Base-by-base conservation (phyloP, 2,329 filamentous ascomycete species). In the Beauveria caledonica region DNA sequence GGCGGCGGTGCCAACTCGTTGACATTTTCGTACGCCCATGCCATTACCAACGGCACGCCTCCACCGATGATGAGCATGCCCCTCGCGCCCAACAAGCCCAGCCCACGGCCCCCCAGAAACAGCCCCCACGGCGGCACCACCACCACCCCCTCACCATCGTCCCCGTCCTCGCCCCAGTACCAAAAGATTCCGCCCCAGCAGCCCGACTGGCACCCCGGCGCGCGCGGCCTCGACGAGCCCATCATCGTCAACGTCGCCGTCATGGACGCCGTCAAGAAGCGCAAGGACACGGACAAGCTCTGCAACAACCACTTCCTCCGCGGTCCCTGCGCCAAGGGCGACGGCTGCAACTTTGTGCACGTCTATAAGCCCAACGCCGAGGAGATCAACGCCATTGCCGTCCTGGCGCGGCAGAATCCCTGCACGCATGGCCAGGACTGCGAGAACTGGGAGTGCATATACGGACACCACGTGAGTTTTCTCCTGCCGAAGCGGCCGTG, bases 281-380 rank as follows among this genome's bases (percentile, higher is more conserved):
- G 82, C 61, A 80, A 78, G 60, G 79, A 79, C 36, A 73, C 71
- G 64, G 77, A 80, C 63, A 86, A 86, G 69, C 72, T 85, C 8
- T 86, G 84, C 74, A 86, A 86, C 68, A 83, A 83, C 53, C 81
- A 84, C 66, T 86, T 83, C 66, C 75, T 86, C 33, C 76, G 81
- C 19, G 82, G 82, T 0, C 79, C 79, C 0, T 86, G 84, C 64
- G 68, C 74, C 52, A 85, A 84, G 65, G 76, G 76, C 10, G 73
- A 77, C n/a, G 72, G 74, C 5, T 86, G 84, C 70, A 74, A 72
- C 54, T 86, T 85, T 65, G 79, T 81, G 61, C 84, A 86, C 68
- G 73, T 78, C 50, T 80, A 84, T 66, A 78, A 74, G 63, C 77
- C 80, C 3, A 78, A 74, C 5, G 71, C 75, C 23, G 82, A 85